Evolutionary conservation across 2,329 filamentous ascomycete genomes (phyloP), one percentile per base, ranked within the genome.

Genomic region (Blumeriella jaapii): DNA sequence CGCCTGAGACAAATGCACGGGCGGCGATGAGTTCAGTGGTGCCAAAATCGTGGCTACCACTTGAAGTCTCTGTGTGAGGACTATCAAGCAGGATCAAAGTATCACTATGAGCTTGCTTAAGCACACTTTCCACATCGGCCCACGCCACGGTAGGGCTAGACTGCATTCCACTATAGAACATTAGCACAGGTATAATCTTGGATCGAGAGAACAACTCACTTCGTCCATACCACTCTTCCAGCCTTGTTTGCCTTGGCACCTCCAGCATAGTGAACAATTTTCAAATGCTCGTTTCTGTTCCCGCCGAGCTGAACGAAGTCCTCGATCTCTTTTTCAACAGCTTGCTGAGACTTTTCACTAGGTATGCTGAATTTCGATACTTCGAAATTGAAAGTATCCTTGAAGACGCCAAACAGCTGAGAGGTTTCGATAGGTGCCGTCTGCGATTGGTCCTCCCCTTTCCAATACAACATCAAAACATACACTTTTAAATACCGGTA

Each of bases 201-300:
- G 16, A 13, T 2, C 6, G 14, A 4, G 10, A 7, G 1, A 6
- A 15, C 30, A 18, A 24, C 30, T 16, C 38, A 48, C 47, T 43
- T 45, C 14, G 38, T 41, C 45, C 45, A 50, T 11, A 39, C 31
- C 4, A 48, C 10, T n/a, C 26, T 34, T 13, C 34, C 27, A 20
- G 34, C 39, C 9, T 39, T 41, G 4, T 26, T 33, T 9, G 40
- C 23, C 14, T 29, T 22, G n/a, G 39, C 30, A 35, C 45, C 32
- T 17, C 48, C 48, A 15, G 36, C 39, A 34, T 51, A 51, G 22
- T 35, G 49, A 3, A 51, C 33, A 16, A 51, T 49, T 24, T 51
- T 51, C 25, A 51, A 34, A 24, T 45, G 25, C 2, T 45, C 39
- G 11, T 44, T 30, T 26, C 38, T 44, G 22, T 43, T 29, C 4